Conservation (phyloP, 768 basidiomycete genomes). For the Lactarius sp. region DNA sequence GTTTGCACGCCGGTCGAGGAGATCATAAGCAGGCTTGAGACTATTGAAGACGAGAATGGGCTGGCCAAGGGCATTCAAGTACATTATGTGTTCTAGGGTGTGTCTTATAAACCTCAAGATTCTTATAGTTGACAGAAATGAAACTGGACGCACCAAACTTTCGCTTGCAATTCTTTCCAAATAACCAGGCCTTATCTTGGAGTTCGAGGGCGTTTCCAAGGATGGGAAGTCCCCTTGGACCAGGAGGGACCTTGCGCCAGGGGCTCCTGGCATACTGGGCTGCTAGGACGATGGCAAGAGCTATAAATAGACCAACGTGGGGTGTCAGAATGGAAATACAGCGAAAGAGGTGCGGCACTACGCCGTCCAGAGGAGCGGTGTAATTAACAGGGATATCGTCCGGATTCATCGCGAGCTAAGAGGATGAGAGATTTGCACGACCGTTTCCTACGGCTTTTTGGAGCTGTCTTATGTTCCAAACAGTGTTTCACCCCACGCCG, state of each 20-base stretch:
- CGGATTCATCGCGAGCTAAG: not conserved
- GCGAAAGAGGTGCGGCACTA: not conserved
- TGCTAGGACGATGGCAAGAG: not conserved
- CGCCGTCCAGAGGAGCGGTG: not conserved
- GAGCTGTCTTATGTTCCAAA: not conserved
- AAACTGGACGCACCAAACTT: not conserved
- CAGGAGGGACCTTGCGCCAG: constrained; percentile 8
- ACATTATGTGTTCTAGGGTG: not conserved
- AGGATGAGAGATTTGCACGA: not conserved
- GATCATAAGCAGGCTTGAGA: constrained; percentile 2
- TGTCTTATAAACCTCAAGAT: not conserved
- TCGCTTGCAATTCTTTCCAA: not conserved
- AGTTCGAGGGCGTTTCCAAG: constrained; percentile 8
- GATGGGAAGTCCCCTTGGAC: constrained; percentile 5
- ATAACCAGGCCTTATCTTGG: constrained; percentile 2
- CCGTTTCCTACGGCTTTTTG: no score
- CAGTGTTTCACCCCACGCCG: no score
- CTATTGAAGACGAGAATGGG: not conserved
- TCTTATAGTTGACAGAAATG: not conserved
- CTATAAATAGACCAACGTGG: not conserved
- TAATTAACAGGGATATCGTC: not conserved
- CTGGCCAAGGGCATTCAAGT: constrained; percentile 3
- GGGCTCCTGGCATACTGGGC: not conserved
- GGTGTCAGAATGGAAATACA: not conserved
- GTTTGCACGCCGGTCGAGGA: constrained; percentile 2